Base-by-base conservation (phyloP, 768 basidiomycete species). In the Symmetrospora coprosmae region DNA sequence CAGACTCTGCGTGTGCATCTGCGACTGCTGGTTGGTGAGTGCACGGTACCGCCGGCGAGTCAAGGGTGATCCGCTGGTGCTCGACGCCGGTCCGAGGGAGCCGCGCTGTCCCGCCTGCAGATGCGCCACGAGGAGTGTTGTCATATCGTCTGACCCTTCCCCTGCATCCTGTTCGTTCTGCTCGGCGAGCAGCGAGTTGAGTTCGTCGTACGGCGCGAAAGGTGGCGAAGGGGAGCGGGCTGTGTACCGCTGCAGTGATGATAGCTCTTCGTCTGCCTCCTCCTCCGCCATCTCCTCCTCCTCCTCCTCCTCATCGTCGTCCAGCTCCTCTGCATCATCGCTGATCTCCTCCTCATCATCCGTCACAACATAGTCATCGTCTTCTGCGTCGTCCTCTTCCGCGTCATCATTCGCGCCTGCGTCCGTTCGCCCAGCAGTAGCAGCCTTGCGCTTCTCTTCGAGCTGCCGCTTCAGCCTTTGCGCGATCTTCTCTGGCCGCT, bases 91-190 rank as follows among this genome's bases (percentile, higher is more conserved):
- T 41, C n/a, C n/a, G n/a, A n/a, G n/a, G n/a, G n/a, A n/a, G n/a
- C n/a, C n/a, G n/a, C n/a, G n/a, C n/a, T n/a, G n/a, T n/a, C n/a
- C n/a, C n/a, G n/a, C n/a, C 46, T 58, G 55, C 25, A 58, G 30
- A 31, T 58, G 55, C 8, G 55, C 55, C 11, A 58, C 23, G 21
- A 58, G 55, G 17, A 58, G 41, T 27, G 55, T 39, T 17, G 43
- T 40, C 4, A 58, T 8, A 27, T 58, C 25, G 16, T 58, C n/a
- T n/a, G n/a, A n/a, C n/a, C n/a, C n/a, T n/a, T n/a, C n/a, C n/a
- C n/a, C n/a, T n/a, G n/a, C 43, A 23, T 23, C 28, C n/a, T 58
- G 31, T 21, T 58, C 55, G 25, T 23, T 25, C 28, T 25, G 9
- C 16, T 58, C 55, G 11, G 43, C 16, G 27, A 58, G 55, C 39